A percentile compares a stretch with the other conserved stretches of the same genome.
These are phyloP conservation scores for Golubevia sp. DNA, from an alignment of 1,284 basidiomycete genomes.

Conservation along the genomic window DNA sequence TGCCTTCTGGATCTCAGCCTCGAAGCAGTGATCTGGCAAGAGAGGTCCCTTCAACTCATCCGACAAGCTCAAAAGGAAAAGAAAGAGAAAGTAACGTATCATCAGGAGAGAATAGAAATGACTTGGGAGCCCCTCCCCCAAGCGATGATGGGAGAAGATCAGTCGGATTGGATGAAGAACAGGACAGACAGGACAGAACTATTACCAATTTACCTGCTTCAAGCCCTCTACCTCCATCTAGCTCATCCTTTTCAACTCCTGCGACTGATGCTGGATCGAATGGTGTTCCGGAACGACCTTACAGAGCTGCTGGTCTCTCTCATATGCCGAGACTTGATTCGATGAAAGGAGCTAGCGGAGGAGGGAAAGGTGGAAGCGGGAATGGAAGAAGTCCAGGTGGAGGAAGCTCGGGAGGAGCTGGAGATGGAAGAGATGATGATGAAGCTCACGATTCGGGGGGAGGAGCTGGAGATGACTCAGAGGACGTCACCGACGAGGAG, in stretches of 20 bases:
- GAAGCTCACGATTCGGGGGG: not conserved
- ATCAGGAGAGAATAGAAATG: not conserved
- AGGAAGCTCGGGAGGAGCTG: conserved; percentile 1
- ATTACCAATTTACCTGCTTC: conserved; percentile 11
- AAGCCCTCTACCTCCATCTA: not conserved
- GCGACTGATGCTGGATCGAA: conserved; percentile 7
- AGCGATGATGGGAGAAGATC: conserved; percentile 14
- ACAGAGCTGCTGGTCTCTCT: conserved; percentile 24
- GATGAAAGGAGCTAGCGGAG: conserved; percentile 19
- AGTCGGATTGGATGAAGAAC: conserved; percentile 35
- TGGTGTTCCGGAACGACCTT: conserved; percentile 5
- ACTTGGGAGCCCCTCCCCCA: not conserved
- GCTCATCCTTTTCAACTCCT: conserved; percentile 1
- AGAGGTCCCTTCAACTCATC: not conserved
- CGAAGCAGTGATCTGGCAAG: not conserved
- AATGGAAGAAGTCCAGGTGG: not conserved
- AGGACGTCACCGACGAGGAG: conserved; percentile 21
- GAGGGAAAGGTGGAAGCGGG: conserved; percentile 1
- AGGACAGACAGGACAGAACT: conserved; percentile 19
- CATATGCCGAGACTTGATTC: conserved; percentile 45
- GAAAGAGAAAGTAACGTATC: not conserved
- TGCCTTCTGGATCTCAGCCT: not conserved
- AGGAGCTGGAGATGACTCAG: conserved; percentile 10
- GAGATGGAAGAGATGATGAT: conserved; percentile 2
- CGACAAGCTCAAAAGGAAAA: not conserved